phyloP scores from a whole-genome alignment of 2,329 filamentous ascomycete genomes.

The Cladophialophora exuberans region DNA sequence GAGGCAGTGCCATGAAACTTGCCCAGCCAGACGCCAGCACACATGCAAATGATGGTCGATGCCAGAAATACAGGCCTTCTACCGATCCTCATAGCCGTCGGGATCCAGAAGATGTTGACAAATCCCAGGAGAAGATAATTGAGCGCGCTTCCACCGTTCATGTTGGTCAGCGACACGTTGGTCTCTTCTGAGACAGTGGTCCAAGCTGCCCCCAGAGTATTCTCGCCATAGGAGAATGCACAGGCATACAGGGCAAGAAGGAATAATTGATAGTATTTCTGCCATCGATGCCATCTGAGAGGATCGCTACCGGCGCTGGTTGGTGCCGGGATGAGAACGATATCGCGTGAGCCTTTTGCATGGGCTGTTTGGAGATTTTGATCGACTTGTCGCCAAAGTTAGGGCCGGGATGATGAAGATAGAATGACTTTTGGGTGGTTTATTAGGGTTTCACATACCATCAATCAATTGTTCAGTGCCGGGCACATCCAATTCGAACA shows the following conservation, averaged over 20 bases:
- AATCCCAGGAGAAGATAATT: constrained; percentile 48
- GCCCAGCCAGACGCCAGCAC: constrained; percentile 61
- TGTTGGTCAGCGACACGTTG: constrained; percentile 43
- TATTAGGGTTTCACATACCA: constrained; percentile 19
- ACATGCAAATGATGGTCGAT: constrained; percentile 57
- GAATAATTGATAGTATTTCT: constrained; percentile 47
- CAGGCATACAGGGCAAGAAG: constrained; percentile 46
- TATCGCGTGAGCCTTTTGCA: constrained; percentile 33
- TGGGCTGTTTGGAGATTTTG: constrained; percentile 32
- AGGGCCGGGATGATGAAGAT: background rate
- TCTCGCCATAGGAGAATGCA: constrained; percentile 46
- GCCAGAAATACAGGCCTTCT: constrained; percentile 57
- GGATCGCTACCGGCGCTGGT: constrained; percentile 38
- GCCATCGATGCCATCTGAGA: constrained; percentile 40
- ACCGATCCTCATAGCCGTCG: constrained; percentile 51
- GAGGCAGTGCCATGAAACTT: constrained; percentile 62
- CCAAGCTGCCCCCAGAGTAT: constrained; percentile 48
- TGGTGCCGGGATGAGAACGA: constrained; percentile 41
- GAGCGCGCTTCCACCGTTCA: constrained; percentile 47
- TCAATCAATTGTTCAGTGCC: constrained; percentile 42
- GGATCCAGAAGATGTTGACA: constrained; percentile 47
- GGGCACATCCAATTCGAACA: constrained; percentile 35
- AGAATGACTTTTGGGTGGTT: no score
- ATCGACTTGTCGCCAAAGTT: constrained; percentile 12
- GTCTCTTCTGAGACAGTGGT: constrained; percentile 46